Evolutionary conservation across 2,329 filamentous ascomycete species (phyloP), one percentile per base, ranked within the genome.

Genomic region (Moelleriella libera): DNA sequence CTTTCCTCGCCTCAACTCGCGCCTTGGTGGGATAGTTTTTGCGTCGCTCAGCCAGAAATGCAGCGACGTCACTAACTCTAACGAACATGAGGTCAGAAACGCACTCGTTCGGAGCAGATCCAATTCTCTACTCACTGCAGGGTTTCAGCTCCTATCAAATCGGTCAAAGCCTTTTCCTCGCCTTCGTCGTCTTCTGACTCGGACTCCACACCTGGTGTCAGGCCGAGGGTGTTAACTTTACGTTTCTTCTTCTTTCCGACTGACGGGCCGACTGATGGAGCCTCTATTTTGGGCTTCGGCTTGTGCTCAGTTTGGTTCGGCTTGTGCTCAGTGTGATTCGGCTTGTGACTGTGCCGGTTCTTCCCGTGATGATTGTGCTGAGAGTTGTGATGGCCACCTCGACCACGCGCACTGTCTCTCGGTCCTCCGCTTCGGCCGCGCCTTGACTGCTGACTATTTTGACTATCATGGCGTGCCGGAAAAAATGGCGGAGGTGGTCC

Each of bases 41-140:
- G 59, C 75, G 83, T 50, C 90, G 80, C 62, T 95, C 88, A 45
- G 80, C 80, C 52, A 94, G 78, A 80, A 88, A 97, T 6, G 79
- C 77, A 29, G 79, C 75, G 48, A 96, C 73, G 58, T 96, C 88
- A 49, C 77, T 76, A 12, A 76, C 69, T 49, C 74, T 79, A 47
- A 6, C n/a, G 1, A 3, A 5, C 5, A 6, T n/a, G 43, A 47
- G 5, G 47, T 40, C 6, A 31, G 5, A 6, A 2, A 21, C 30
- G 8, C 12, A 12, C 34, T 12, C 34, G 34, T 37, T 2, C 1
- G 5, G 8, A 12, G 8, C 8, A 8, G 12, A 37, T 8, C 34
- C 12, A 12, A 37, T 37, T 3, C 8, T 37, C 12, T 12, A 66
- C 75, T 63, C 70, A 80, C 70, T 75, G 68, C 42, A 76, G 68